Conservation (phyloP, 1,284 basidiomycete genomes). For the Somion occarium region DNA sequence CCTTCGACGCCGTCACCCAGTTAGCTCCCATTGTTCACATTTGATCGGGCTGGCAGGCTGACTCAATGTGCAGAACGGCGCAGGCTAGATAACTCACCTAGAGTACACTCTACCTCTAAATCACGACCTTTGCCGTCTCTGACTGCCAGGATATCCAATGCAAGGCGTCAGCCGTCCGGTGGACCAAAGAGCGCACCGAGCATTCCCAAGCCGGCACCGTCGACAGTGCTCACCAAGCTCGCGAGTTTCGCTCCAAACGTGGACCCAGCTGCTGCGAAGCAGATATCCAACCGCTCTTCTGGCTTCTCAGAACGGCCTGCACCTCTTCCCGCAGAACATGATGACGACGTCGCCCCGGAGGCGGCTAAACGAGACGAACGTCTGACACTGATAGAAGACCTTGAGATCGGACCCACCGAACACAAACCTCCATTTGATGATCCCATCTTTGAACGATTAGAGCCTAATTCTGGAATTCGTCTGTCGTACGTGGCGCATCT, state of each 20-base stretch:
- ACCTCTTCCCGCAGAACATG: neutral
- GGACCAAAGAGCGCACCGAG: constrained; percentile 1
- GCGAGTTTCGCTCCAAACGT: constrained; percentile 28
- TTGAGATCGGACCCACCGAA: constrained; percentile 72
- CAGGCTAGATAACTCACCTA: constrained; percentile 10
- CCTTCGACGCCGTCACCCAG: constrained; percentile 70
- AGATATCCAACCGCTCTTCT: constrained; percentile 11
- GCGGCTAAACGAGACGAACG: constrained; percentile 52
- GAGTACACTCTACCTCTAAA: neutral
- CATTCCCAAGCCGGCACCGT: constrained; percentile 31
- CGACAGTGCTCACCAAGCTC: constrained; percentile 45
- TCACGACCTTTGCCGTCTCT: neutral
- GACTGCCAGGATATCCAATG: neutral
- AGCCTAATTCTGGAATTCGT: constrained; percentile 86
- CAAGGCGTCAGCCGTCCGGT: neutral
- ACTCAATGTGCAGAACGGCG: constrained; percentile 10
- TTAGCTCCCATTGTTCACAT: constrained; percentile 27
- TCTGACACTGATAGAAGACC: constrained; percentile 69
- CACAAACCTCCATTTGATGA: constrained; percentile 64
- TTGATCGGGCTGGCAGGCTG: neutral
- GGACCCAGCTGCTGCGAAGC: constrained; percentile 16
- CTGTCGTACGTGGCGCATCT: constrained; percentile 56
- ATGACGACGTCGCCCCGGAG: neutral
- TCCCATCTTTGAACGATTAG: constrained; percentile 68
- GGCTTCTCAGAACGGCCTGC: constrained; percentile 6